These are phyloP conservation scores for Globisporangium parvum DNA, from an alignment of 352 stramenopile species.

Conservation along the genomic window DNA sequence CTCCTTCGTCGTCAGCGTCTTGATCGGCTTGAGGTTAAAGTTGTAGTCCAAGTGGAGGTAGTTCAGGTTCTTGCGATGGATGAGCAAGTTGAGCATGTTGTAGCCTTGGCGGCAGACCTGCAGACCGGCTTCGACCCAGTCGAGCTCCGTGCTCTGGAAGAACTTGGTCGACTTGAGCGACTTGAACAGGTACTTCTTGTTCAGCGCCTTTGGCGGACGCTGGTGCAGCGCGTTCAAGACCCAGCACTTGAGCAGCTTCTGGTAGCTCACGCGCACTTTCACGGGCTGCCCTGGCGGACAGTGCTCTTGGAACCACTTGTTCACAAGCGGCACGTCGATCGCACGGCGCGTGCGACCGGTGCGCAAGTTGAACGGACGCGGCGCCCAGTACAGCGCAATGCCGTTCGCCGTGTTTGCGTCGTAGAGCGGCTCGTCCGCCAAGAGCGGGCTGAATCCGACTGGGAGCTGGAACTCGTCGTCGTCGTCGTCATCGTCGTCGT, in stretches of 20 bases:
- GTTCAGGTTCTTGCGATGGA: constrained; percentile 99
- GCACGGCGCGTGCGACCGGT: constrained; percentile 93
- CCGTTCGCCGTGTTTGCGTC: constrained; percentile 94
- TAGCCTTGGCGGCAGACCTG: constrained; percentile 98
- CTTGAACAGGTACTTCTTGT: constrained; percentile 98
- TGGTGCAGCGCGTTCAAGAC: constrained; percentile 98
- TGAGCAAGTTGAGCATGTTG: constrained; percentile 99
- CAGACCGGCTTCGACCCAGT: constrained; percentile 98
- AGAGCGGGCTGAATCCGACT: constrained; percentile 85
- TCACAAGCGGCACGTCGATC: constrained; percentile 98
- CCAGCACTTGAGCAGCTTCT: constrained; percentile 99
- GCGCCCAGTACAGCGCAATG: constrained; percentile 98
- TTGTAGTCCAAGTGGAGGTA: constrained; percentile 99
- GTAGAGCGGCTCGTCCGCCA: constrained; percentile 92
- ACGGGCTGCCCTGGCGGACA: constrained; percentile 97
- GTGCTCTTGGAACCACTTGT: constrained; percentile 99
- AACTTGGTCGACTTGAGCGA: constrained; percentile 99
- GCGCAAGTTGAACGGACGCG: constrained; percentile 96
- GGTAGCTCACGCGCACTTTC: constrained; percentile 99
- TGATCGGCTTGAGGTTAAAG: constrained; percentile 99
- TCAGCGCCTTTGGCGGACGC: constrained; percentile 90
- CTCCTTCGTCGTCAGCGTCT: constrained; percentile 99
- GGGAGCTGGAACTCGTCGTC: constrained; percentile 89
- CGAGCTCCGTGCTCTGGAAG: constrained; percentile 99
- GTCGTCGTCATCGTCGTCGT: constrained; percentile 77